These are phyloP conservation scores for Epichloe baconii DNA, from an alignment of 2,329 filamentous ascomycete genomes.

Conservation along the genomic window DNA sequence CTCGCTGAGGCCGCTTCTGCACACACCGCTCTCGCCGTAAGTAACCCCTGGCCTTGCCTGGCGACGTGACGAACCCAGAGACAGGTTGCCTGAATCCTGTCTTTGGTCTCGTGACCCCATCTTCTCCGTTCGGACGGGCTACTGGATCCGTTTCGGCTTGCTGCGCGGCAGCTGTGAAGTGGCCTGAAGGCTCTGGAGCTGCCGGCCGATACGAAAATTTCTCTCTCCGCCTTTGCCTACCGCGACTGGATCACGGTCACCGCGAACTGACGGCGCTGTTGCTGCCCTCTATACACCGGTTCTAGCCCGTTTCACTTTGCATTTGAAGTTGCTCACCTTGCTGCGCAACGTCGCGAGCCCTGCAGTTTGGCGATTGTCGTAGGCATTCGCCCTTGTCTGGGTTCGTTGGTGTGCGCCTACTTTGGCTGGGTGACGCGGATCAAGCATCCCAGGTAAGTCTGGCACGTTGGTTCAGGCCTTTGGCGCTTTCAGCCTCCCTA, in stretches of 20 bases:
- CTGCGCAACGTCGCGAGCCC: background rate
- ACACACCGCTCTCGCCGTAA: background rate
- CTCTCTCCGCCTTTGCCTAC: conserved; percentile 13
- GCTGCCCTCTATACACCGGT: background rate
- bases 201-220: conserved; percentile 21
- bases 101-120: conserved; percentile 6
- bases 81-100: background rate
- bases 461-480: background rate
- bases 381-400: background rate
- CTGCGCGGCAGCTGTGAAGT: conserved; percentile 7
- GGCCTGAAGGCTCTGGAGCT: conserved; percentile 6
- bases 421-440: conserved; percentile 1
- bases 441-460: background rate
- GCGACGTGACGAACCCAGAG: background rate
- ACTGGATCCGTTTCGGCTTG: conserved; percentile 3
- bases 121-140: conserved; percentile 5
- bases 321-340: background rate
- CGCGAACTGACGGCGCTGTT: conserved; percentile 5
- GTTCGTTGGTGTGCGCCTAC: conserved; percentile 1
- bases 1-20: background rate
- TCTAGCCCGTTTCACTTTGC: background rate
- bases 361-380: background rate
- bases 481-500: background rate
- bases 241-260: conserved; percentile 10
- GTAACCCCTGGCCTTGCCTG: conserved; percentile 1